phyloP scores from a whole-genome alignment of 108 stramenopile species.

The Skeletonema marinoi region DNA sequence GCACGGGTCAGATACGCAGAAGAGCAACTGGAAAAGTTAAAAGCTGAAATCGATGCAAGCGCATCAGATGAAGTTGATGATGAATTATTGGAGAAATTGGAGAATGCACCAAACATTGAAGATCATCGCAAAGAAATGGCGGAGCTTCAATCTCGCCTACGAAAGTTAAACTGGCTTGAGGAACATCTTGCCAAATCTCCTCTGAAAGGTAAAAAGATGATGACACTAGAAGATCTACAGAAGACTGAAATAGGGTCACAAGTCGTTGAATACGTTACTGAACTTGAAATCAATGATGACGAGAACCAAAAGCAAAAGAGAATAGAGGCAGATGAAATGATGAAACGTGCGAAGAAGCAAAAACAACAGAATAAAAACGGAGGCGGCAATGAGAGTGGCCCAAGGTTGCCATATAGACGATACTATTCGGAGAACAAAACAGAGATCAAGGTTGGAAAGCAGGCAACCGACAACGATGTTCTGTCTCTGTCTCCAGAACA shows the following conservation, averaged over 20 bases:
- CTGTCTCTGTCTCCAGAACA: slow-evolving; percentile 75
- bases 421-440: slow-evolving; percentile 64
- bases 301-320: slow-evolving; percentile 51
- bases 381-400: slow-evolving; percentile 7
- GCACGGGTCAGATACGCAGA: slow-evolving; percentile 58
- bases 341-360: neutral
- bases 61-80: slow-evolving; percentile 40
- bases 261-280: slow-evolving; percentile 54
- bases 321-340: slow-evolving; percentile 54
- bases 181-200: slow-evolving; percentile 33
- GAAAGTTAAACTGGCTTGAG: slow-evolving; percentile 69
- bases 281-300: slow-evolving; percentile 70
- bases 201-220: slow-evolving; percentile 27
- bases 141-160: slow-evolving; percentile 59
- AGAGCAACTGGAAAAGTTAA: slow-evolving; percentile 55
- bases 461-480: slow-evolving; percentile 88
- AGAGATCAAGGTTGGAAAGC: slow-evolving; percentile 87
- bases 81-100: slow-evolving; percentile 61
- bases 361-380: slow-evolving; percentile 39
- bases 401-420: slow-evolving; percentile 75
- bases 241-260: slow-evolving; percentile 46
- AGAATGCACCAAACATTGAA: slow-evolving; percentile 68
- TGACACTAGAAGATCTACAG: slow-evolving; percentile 23
- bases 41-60: slow-evolving; percentile 22
- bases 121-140: slow-evolving; percentile 58